These are phyloP conservation scores for Ascochyta koolunga DNA, from an alignment of 2,329 filamentous ascomycete genomes.

Conservation along the genomic window DNA sequence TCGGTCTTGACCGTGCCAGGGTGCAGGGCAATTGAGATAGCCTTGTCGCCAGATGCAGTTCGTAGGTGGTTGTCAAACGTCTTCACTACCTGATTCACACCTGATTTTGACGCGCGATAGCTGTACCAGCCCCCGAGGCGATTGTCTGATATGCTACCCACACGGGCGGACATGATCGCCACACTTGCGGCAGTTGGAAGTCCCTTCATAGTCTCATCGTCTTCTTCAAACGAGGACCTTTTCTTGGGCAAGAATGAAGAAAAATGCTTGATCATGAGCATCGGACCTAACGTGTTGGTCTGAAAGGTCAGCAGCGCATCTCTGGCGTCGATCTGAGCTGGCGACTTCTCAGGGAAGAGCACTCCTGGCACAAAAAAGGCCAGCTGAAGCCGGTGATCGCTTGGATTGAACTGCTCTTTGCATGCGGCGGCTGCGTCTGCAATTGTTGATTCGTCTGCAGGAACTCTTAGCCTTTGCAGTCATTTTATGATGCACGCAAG, in stretches of 20 bases:
- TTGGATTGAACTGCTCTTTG: constrained; percentile 57
- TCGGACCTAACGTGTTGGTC: constrained; percentile 75
- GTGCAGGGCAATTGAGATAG: constrained; percentile 73
- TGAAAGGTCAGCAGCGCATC: constrained; percentile 71
- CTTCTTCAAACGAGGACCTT: constrained; percentile 10
- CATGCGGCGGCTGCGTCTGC: constrained; percentile 61
- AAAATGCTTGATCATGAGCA: constrained; percentile 80
- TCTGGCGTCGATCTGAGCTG: constrained; percentile 66
- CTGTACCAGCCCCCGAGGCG: constrained; percentile 78
- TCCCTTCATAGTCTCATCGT: constrained; percentile 27
- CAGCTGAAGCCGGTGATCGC: constrained; percentile 65
- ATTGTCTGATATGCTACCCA: constrained; percentile 77
- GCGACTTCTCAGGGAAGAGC: constrained; percentile 74
- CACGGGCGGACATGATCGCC: constrained; percentile 78
- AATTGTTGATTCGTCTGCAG: constrained; percentile 67
- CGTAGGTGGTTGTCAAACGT: constrained; percentile 72
- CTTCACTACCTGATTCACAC: constrained; percentile 72
- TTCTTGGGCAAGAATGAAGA: constrained; percentile 70
- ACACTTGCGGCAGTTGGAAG: constrained; percentile 65
- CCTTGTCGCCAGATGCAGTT: constrained; percentile 63
- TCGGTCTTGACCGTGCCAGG: constrained; percentile 82
- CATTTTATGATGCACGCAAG: no score
- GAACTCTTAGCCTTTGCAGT: no score
- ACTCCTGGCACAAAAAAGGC: constrained; percentile 74
- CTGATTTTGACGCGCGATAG: constrained; percentile 78